These are phyloP conservation scores for Coniochaeta prunicola DNA, from an alignment of 2,329 filamentous ascomycete genomes.

Conservation along the genomic window DNA sequence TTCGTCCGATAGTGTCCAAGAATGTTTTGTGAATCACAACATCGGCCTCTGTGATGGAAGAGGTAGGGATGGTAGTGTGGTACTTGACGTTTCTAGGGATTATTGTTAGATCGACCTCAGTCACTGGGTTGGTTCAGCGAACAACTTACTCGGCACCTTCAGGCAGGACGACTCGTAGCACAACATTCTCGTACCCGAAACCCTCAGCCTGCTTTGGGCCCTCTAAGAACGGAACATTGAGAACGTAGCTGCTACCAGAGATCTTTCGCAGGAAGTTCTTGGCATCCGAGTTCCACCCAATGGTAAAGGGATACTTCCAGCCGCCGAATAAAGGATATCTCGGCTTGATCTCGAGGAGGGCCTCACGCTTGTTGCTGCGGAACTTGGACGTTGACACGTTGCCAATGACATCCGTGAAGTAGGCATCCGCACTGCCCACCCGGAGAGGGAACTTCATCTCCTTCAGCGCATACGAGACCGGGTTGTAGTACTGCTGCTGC, in stretches of 20 bases:
- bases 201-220: slow-evolving; percentile 83
- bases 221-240: slow-evolving; percentile 90
- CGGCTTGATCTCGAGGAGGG: slow-evolving; percentile 83
- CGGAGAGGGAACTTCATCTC: slow-evolving; percentile 74
- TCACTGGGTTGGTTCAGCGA: neutral
- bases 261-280: slow-evolving; percentile 66
- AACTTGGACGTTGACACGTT: slow-evolving; percentile 94
- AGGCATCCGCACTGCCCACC: slow-evolving; percentile 74
- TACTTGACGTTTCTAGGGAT: slow-evolving; percentile 70
- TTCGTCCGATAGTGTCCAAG: slow-evolving; percentile 88
- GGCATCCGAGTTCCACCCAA: slow-evolving; percentile 90
- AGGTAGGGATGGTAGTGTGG: slow-evolving; percentile 61
- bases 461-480: slow-evolving; percentile 70
- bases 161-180: slow-evolving; percentile 77
- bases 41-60: slow-evolving; percentile 49
- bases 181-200: slow-evolving; percentile 74
- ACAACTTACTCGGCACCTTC: slow-evolving; percentile 78
- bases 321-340: slow-evolving; percentile 94
- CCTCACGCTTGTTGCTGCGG: slow-evolving; percentile 67
- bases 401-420: slow-evolving; percentile 93
- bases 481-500: slow-evolving; percentile 65
- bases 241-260: slow-evolving; percentile 63
- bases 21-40: slow-evolving; percentile 74
- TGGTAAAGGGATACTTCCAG: slow-evolving; percentile 96
- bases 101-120: slow-evolving; percentile 20